These are phyloP conservation scores for Torulaspora quercuum DNA, from an alignment of 805 yeast species.

Conservation along the genomic window DNA sequence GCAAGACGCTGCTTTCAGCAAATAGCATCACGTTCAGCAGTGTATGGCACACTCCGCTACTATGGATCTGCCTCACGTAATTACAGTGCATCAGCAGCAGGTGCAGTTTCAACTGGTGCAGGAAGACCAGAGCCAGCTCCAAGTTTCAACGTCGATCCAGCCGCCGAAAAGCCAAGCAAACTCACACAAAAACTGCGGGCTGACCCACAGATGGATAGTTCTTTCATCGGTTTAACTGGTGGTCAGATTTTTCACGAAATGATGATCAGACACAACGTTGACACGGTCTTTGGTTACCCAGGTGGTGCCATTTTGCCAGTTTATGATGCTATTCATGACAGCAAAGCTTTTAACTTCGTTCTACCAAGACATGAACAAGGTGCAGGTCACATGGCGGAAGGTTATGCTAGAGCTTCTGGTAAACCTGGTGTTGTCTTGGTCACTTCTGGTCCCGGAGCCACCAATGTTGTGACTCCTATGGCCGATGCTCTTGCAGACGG, in stretches of 20 bases:
- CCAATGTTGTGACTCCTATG: slow-evolving; percentile 97
- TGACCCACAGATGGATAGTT: slow-evolving; percentile 57
- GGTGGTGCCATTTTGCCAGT: slow-evolving; percentile 99
- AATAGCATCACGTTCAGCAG: slow-evolving; percentile 8
- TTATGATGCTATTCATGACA: slow-evolving; percentile 92
- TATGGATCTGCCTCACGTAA: slow-evolving; percentile 12
- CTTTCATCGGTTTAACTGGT: slow-evolving; percentile 94
- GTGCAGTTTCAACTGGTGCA: slow-evolving; percentile 11
- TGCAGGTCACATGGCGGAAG: slow-evolving; percentile 99
- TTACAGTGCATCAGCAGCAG: slow-evolving; percentile 18
- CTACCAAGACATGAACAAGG: slow-evolving; percentile 98
- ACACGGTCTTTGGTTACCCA: slow-evolving; percentile 94
- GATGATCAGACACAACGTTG: slow-evolving; percentile 96
- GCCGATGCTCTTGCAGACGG: slow-evolving; percentile 98
- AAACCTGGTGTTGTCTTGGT: slow-evolving; percentile 97
- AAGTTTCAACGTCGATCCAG: slow-evolving; percentile 33
- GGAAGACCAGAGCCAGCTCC: slow-evolving; percentile 39
- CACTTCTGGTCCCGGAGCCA: slow-evolving; percentile 99
- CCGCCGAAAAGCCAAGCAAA: slow-evolving; percentile 15
- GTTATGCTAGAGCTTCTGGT: slow-evolving; percentile 92
- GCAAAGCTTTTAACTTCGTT: slow-evolving; percentile 82
- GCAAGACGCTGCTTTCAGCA: slow-evolving; percentile 18
- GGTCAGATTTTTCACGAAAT: slow-evolving; percentile 98
- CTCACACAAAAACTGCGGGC: slow-evolving; percentile 11
- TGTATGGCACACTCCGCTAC: slow-evolving; percentile 10